Conservation (phyloP, 1,284 basidiomycete genomes). For the Cryptococcus sp. region DNA sequence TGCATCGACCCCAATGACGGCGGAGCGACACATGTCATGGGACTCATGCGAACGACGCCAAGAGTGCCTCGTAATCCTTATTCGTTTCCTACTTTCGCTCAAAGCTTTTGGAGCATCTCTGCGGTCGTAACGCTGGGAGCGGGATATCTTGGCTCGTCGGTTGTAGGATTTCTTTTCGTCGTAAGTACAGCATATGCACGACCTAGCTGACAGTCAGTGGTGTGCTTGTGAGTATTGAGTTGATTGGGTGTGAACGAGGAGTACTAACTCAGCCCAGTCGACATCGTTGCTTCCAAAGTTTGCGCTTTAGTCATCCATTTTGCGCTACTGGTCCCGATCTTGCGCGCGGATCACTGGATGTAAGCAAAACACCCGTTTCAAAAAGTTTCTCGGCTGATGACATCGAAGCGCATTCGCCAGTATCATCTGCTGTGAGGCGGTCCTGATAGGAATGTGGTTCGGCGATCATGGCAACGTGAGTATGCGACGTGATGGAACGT, state of each 20-base stretch:
- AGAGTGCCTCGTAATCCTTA: conserved; percentile 42
- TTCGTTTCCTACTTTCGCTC: conserved; percentile 40
- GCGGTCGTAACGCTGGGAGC: conserved; percentile 41
- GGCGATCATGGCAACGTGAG: conserved; percentile 51
- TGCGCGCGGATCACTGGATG: conserved; percentile 50
- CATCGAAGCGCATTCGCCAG: conserved; percentile 44
- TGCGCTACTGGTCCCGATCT: conserved; percentile 45
- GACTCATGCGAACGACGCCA: conserved; percentile 42
- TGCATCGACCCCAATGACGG: conserved; percentile 53
- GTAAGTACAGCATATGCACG: conserved; percentile 32
- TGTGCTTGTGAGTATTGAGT: conserved; percentile 29
- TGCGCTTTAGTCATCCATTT: conserved; percentile 51
- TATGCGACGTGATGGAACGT: conserved; percentile 1
- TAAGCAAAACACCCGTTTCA: conserved; percentile 18
- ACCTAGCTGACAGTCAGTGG: conserved; percentile 24
- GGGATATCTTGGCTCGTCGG: conserved; percentile 47
- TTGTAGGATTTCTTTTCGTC: conserved; percentile 49
- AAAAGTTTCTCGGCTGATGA: conserved; percentile 1
- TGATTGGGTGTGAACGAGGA: not conserved
- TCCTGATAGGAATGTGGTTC: conserved; percentile 54
- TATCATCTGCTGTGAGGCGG: conserved; percentile 43
- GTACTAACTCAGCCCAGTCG: conserved; percentile 24
- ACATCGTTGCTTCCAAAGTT: conserved; percentile 52
- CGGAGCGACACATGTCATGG: conserved; percentile 47
- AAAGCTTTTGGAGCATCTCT: conserved; percentile 39